Base-by-base conservation (phyloP, 192 early-diverging fungal species). In the Coemansia asiatica region DNA sequence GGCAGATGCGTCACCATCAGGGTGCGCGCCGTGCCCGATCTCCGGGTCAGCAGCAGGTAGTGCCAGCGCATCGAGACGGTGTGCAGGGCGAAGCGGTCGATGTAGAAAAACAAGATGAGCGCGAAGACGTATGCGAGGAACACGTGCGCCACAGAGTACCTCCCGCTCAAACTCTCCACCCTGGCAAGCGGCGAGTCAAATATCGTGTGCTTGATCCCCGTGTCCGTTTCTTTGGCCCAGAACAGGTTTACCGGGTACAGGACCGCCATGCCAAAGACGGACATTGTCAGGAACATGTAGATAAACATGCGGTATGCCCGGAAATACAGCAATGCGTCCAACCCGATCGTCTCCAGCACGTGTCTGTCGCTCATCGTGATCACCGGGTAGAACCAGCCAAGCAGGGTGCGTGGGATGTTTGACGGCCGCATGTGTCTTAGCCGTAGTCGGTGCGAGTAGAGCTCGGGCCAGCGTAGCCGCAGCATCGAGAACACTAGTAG, bases 1-100 rank as follows among this genome's bases (percentile, higher is more conserved):
- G 91, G 91, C 51, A 92, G 63, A 15, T 86, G 86, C 10, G 86
- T 85, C 4, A 90, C 78, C 84, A 92, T 85, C 28, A 92, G 83
- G 26, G 88, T 88, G 40, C 90, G 86, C 22, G 89, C 61, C 27
- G 68, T 75, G 56, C 72, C 74, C 38, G 81, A 69, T 18, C 76
- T 68, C 33, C 72, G 44, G 8, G 76, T 83, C 33, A 75, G 65
- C 28, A 83, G 67, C 60, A 83, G 61, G 33, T 76, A 83, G 64
- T 83, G 81, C 81, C 81, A 83, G 9, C 81, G 81, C 71, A 83
- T 74, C 4, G 69, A 69, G n/a, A 83, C 55, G 0, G 67, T 69
- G 64, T 83, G 81, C 19, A 79, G 73, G 1, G 81, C 63, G 28
- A 79, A 83, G 23, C 81, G 62, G 65, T 79, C 69, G n/a, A 83